Evolutionary conservation across 805 yeast species (phyloP), one percentile per base, ranked within the genome.

Genomic region (Barnettozyma sp.): DNA sequence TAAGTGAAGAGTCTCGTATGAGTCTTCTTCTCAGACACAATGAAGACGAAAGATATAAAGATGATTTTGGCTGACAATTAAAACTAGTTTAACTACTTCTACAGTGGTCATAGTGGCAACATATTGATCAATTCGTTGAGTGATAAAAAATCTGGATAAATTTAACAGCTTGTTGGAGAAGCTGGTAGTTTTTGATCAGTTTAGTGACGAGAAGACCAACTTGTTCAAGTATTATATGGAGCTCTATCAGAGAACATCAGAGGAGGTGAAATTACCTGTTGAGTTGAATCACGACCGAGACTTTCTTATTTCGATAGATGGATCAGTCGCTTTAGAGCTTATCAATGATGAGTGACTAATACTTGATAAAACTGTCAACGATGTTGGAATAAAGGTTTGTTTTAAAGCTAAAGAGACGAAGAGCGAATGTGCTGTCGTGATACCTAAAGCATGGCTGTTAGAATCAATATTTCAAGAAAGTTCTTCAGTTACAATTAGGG

Each of bases 11-110:
- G n/a, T n/a, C n/a, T n/a, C n/a, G n/a, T n/a, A n/a, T n/a, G n/a
- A n/a, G n/a, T n/a, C n/a, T n/a, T n/a, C n/a, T n/a, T n/a, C n/a
- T n/a, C n/a, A n/a, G n/a, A n/a, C n/a, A n/a, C n/a, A n/a, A n/a
- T n/a, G 25, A 11, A n/a, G 4, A 26, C 33, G 11, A 36, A 21
- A 14, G 46, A 39, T 10, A 48, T 41, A 12, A 48, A 44, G 27
- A 32, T 51, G 32, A 50, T 52, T 16, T 21, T 52, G 34, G 55
- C 55, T 3, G 49, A 51, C 35, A 50, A 50, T 30, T 49, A 51
- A 32, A 42, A 49, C 12, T 27, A 37, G 3, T 51, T 50, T 36
- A 38, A 41, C 8, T 46, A 48, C 34, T 30, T 17, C n/a, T 38
- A 44, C 21, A 44, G 35, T n/a, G 38, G 41, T n/a, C n/a, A n/a